Evolutionary conservation across 805 yeast genomes (phyloP).

Genomic region (Candida berthetii): DNA sequence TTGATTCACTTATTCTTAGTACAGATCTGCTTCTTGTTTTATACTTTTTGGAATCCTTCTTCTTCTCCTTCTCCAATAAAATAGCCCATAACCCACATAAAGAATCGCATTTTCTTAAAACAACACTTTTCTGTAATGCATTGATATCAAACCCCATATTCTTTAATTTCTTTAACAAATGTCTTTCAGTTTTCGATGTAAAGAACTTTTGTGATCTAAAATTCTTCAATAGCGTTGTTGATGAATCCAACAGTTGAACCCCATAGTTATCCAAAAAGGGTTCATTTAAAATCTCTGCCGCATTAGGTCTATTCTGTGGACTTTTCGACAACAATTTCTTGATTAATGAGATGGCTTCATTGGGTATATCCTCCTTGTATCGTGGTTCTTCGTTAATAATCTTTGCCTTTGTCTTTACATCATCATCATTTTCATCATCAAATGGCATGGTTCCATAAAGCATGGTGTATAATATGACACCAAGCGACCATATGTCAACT

Average conservation of each 20-base stretch:
- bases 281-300: conserved; percentile 42
- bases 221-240: conserved; percentile 29
- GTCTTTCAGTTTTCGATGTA: conserved; percentile 55
- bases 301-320: conserved; percentile 56
- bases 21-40: conserved; percentile 29
- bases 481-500: conserved; percentile 89
- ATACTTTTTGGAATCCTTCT: conserved; percentile 21
- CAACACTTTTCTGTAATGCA: conserved; percentile 49
- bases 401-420: conserved; percentile 47
- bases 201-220: conserved; percentile 37
- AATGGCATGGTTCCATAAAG: conserved; percentile 87
- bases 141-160: conserved; percentile 61
- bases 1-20: conserved; percentile 20
- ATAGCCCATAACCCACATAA: conserved; percentile 73
- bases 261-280: conserved; percentile 47
- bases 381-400: conserved; percentile 64
- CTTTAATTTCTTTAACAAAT: conserved; percentile 51
- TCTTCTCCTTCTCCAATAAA: conserved; percentile 41
- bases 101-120: conserved; percentile 57
- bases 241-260: conserved; percentile 29
- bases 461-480: conserved; percentile 82
- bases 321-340: conserved; percentile 55
- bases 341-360: conserved; percentile 45
- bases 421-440: conserved; percentile 68
- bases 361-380: conserved; percentile 41